Percentiles rank a stretch among this genome's conserved stretches.
phyloP scores from a whole-genome alignment of 2,329 filamentous ascomycete species.

The Ilyonectria robusta region DNA sequence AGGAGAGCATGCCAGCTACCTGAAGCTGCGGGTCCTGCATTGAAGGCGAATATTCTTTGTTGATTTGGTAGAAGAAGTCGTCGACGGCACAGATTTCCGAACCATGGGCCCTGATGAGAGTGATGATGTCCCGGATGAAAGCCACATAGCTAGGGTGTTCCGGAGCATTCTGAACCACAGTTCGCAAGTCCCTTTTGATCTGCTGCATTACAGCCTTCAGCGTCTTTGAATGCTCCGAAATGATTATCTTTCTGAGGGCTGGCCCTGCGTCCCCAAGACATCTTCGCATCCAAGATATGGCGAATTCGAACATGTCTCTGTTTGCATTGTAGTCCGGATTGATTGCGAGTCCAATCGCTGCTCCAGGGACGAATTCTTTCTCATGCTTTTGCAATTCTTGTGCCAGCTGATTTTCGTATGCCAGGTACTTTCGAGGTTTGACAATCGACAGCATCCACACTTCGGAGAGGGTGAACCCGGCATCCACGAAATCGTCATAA shows the following conservation, averaged over 20 bases:
- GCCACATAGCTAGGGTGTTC: constrained; percentile 64
- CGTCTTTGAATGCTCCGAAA: constrained; percentile 58
- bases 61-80: constrained; percentile 70
- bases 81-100: constrained; percentile 68
- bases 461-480: constrained; percentile 62
- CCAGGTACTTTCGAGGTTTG: constrained; percentile 62
- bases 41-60: constrained; percentile 69
- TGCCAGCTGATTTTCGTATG: constrained; percentile 66
- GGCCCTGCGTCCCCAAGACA: constrained; percentile 58
- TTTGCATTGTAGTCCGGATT: constrained; percentile 65
- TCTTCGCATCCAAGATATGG: constrained; percentile 65
- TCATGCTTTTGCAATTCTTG: constrained; percentile 59
- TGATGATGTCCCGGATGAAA: constrained; percentile 67
- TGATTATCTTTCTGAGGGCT: constrained; percentile 53
- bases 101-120: constrained; percentile 68
- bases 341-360: constrained; percentile 53
- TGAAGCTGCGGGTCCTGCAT: constrained; percentile 70
- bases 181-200: constrained; percentile 65
- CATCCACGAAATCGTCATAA: constrained; percentile 62
- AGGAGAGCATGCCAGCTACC: constrained; percentile 68
- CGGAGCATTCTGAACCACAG: constrained; percentile 51
- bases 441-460: constrained; percentile 68
- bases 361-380: constrained; percentile 60
- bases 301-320: constrained; percentile 63
- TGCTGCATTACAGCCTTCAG: constrained; percentile 67